Conservation (phyloP, 768 basidiomycete genomes). For the Tylopilus subfusipes region DNA sequence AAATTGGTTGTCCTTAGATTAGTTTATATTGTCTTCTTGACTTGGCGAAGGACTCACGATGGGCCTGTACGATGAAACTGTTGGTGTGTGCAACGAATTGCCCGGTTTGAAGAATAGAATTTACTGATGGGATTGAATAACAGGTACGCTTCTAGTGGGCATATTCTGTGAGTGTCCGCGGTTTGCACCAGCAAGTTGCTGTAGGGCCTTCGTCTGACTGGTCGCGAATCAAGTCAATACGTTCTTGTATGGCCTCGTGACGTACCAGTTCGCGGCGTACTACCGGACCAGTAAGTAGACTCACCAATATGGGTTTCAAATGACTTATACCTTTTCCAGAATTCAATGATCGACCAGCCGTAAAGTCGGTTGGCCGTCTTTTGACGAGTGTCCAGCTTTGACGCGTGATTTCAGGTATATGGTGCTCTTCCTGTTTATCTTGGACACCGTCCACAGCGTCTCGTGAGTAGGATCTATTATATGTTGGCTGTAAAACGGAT, state of each 20-base stretch:
- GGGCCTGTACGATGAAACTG: neutral
- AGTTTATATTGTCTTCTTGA: no score
- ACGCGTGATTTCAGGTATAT: conserved; percentile 5
- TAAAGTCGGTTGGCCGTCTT: neutral
- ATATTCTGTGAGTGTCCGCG: neutral
- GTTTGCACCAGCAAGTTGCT: neutral
- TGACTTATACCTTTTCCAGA: neutral
- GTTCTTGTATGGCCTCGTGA: conserved; percentile 41
- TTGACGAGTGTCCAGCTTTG: neutral
- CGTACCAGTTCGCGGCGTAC: conserved; percentile 41
- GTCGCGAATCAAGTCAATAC: conserved; percentile 1
- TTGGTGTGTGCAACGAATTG: neutral
- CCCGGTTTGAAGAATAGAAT: neutral
- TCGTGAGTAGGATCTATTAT: conserved; percentile 8
- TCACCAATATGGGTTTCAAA: neutral
- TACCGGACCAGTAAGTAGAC: conserved; percentile 4
- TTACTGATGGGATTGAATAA: neutral
- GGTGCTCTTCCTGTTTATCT: conserved; percentile 17
- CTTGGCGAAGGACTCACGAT: no score
- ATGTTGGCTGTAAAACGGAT: no score
- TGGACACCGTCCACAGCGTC: conserved; percentile 19
- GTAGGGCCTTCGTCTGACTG: neutral
- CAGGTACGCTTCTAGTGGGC: conserved; percentile 11
- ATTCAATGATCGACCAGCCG: conserved; percentile 12
- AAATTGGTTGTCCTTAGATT: no score